Evolutionary conservation across 805 yeast species (phyloP), one percentile per base, ranked within the genome.

Genomic region (Ogataea pignaliae): DNA sequence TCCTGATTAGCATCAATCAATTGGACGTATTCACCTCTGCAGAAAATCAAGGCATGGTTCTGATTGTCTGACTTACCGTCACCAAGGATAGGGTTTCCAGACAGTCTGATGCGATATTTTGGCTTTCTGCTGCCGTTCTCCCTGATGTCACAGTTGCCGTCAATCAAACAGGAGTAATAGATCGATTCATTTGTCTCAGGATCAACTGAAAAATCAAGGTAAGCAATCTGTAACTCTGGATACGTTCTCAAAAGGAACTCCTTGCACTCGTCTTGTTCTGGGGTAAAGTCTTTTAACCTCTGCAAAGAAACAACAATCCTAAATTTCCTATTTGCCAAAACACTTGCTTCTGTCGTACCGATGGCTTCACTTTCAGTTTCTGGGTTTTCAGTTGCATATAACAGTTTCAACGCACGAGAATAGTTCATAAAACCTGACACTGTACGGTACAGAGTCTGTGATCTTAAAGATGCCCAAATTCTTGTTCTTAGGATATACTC

Each of bases 31-130:
- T 85, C 93, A 47, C 95, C 95, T 50, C 93, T 74, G 55, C 81
- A 78, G 65, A 83, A 86, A 30, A 84, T 76, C 39, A 86, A 60
- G 6, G 90, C 79, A 60, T 80, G 86, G 56, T 86, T 86, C 59
- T 86, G 95, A 57, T 86, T 86, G 63, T 86, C 95, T 29, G 89
- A 77, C 61, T 85, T 85, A 45, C 95, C 95, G 61, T 85, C 93
- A 39, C 95, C 95, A 47, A 86, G 71, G 42, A 85, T 83, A 39
- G 95, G 95, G 60, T 85, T 79, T 14, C 95, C 95, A 12, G 90
- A 81, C 36, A 86, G 70, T 53, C 70, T 76, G 38, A 86, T 74
- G 53, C 81, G 70, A 54, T 80, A 81, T 53, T 79, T 78, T 29
- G 88, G 88, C 46, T 70, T 68, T 50, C 85, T 68, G 46, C 71